Evolutionary conservation across 2,329 filamentous ascomycete genomes (phyloP), one percentile per base, ranked within the genome.

Genomic region (Sarocladium kiliense): DNA sequence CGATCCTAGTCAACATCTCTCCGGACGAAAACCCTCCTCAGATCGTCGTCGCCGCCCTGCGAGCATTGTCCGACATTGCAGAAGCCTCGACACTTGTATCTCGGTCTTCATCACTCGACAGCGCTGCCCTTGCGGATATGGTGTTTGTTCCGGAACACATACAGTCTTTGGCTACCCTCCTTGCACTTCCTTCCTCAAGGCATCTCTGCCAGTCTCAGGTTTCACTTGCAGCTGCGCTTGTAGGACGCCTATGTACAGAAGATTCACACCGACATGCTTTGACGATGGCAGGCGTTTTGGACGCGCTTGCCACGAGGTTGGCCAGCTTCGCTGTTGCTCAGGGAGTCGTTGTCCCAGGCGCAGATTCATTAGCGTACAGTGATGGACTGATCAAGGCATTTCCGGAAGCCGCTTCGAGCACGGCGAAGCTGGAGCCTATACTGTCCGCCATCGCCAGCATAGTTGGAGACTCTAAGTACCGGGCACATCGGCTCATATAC

Each of bases 401-500:
- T 47, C 88, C 87, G 2, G 71, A 77, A 3, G 76, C 87, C 23
- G 82, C 88, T 7, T 79, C 81, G 2, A 72, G 77, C 14, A 75
- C 74, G 16, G 76, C 82, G 25, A 82, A 80, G 57, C 71, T 96
- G 37, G 79, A 84, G 1, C 83, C 84, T 10, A 81, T 96, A 18
- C 73, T 97, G 6, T 86, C 91, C 58, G 89, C 92, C 0, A 82
- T 96, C 53, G 80, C 85, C 19, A 80, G 85, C 45, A 87, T 97
- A 49, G 81, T 96, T 51, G 81, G 85, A 58, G 84, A 89, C 63
- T 97, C 93, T 1, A 87, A 86, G 61, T 89, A 87, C 68, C 83
- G 91, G 55, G 86, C 89, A 10, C 86, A 86, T 60, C 82, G 89
- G 62, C 79, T 89, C 50, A 71, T 87, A 42, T 86, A 81, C 57